Percentiles rank a stretch among this genome's conserved stretches.
Conservation (phyloP, 2,329 filamentous ascomycete genomes). For the Aschersonia sp. region DNA sequence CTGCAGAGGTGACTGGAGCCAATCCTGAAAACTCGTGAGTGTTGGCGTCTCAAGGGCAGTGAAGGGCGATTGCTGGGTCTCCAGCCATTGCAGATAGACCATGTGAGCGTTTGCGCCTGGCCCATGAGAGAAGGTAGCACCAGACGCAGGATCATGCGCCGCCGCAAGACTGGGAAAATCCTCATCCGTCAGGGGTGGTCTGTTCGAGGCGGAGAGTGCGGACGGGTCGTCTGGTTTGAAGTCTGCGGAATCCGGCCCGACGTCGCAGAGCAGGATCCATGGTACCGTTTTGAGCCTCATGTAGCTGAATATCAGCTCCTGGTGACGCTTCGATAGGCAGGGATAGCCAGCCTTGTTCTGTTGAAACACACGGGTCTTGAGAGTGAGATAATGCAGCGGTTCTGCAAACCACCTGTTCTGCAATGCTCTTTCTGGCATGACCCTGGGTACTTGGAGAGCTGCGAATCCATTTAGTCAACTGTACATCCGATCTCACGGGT, state of each 20-base stretch:
- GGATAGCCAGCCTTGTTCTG: constrained; percentile 46
- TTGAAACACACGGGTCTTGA: constrained; percentile 39
- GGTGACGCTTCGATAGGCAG: constrained; percentile 45
- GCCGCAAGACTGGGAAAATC: constrained; percentile 61
- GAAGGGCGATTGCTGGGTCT: constrained; percentile 60
- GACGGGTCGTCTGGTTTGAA: constrained; percentile 12
- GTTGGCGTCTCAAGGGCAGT: constrained; percentile 34
- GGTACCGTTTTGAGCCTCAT: constrained; percentile 50
- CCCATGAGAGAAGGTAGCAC: not conserved
- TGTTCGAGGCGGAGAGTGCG: constrained; percentile 11
- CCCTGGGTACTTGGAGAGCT: constrained; percentile 43
- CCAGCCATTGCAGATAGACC: constrained; percentile 71
- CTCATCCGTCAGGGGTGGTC: constrained; percentile 22
- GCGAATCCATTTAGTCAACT: not conserved
- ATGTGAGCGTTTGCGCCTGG: constrained; percentile 34
- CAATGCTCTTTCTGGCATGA: constrained; percentile 43
- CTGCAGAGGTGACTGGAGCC: constrained; percentile 86
- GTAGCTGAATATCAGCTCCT: constrained; percentile 44
- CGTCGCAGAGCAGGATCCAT: constrained; percentile 48
- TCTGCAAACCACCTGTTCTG: constrained; percentile 57
- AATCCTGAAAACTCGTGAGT: constrained; percentile 63
- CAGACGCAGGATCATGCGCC: constrained; percentile 26
- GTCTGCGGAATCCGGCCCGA: constrained; percentile 31
- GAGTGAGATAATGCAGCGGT: constrained; percentile 46
- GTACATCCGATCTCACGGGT: too few species aligned